Conservation (phyloP, 108 stramenopile genomes). For the Schizochytrium sp. region DNA sequence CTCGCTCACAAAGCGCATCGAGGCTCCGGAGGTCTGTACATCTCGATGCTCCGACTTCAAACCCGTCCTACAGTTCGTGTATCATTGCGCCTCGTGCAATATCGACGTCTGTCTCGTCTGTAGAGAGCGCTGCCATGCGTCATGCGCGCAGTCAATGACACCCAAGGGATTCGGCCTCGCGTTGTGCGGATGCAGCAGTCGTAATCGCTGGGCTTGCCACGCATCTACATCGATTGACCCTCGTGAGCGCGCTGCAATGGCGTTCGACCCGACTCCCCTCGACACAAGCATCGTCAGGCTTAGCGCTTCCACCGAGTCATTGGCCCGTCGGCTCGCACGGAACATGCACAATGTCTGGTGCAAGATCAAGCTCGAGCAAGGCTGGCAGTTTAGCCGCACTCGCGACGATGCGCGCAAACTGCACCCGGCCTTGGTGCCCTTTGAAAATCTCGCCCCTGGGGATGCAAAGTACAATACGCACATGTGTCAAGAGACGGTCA, state of each 20-base stretch:
- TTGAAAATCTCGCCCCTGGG: not conserved
- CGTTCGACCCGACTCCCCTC: not conserved
- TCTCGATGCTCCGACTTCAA: not conserved
- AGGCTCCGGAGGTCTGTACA: not conserved
- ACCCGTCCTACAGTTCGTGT: not conserved
- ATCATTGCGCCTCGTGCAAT: not conserved
- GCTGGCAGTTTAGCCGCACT: not conserved
- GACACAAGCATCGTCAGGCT: not conserved
- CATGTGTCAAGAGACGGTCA: not conserved
- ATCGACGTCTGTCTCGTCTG: not conserved
- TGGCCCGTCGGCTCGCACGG: not conserved
- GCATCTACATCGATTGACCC: not conserved
- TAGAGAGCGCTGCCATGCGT: not conserved
- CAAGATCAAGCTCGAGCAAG: not conserved
- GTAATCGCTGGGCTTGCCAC: not conserved
- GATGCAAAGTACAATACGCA: not conserved
- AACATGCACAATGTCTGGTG: constrained; percentile 13
- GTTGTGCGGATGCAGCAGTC: not conserved
- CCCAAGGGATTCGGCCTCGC: not conserved
- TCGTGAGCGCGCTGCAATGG: not conserved
- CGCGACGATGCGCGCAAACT: not conserved
- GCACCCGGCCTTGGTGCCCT: not conserved
- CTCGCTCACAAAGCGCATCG: not conserved
- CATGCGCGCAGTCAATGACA: not conserved
- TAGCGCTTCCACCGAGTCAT: not conserved